Evolutionary conservation across 805 yeast genomes (phyloP), one percentile per base, ranked within the genome.

Genomic region (Metschnikowia baotianmanensis): DNA sequence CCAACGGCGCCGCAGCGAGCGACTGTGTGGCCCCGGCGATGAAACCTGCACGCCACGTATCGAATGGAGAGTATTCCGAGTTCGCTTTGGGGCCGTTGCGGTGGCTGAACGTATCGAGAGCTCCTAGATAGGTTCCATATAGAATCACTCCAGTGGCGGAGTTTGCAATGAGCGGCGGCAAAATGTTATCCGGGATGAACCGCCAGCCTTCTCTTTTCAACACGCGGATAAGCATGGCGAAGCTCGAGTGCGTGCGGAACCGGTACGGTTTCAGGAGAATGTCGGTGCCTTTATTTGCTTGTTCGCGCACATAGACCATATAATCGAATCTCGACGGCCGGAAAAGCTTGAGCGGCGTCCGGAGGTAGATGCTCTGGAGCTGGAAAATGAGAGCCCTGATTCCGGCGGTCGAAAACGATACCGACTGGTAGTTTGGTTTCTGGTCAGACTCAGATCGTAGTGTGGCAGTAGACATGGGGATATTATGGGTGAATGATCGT

Each of bases 291-390:
- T 72, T 74, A 36, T 67, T 59, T 17, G 71, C 74, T 21, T 67
- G 46, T 36, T 77, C 76, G 37, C 89, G 63, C 1, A 83, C 78
- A 40, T 81, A 76, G 6, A 86, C 86, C 57, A 87, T 67, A 54
- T 86, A 88, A 59, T 91, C 98, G 46, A 91, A 86, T 29, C 97
- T 67, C 4, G 96, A 82, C 1, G 98, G 98, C 25, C 96, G 70
- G 60, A 91, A 91, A 17, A 90, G 71, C 65, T 91, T 90, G 31
- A 88, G 84, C 1, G 83, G 83, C 1, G 95, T 86, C 42, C 97
- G 72, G 31, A 89, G 61, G 58, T 90, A 91, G 22, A 91, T 66
- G 1, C 89, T 69, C 32, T 88, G 82, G 26, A 88, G 49, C 61
- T 90, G 96, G 45, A 80, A 79, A n/a, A 86, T 74, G 19, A 88